Percentiles rank a stretch among this genome's conserved stretches.
phyloP scores from a whole-genome alignment of 75 land plant genomes.

The Pinus tabuliformis region DNA sequence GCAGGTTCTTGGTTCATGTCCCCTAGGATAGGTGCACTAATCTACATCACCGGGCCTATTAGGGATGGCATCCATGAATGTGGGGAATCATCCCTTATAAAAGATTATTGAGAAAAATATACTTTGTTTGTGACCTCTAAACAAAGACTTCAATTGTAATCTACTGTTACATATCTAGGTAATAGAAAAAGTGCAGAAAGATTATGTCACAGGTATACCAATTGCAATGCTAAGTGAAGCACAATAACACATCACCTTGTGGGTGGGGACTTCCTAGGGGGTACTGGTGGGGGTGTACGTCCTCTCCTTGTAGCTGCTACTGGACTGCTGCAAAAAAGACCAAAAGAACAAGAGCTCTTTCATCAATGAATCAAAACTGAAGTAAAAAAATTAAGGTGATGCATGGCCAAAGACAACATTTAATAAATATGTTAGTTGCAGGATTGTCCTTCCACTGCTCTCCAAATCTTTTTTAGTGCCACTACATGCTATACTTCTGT shows the following conservation, averaged over 20 bases:
- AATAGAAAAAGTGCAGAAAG: neutral
- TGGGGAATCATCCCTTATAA: neutral
- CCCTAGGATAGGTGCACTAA: too few species aligned
- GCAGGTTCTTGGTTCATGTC: too few species aligned
- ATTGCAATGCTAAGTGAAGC: neutral
- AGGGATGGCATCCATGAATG: too few species aligned
- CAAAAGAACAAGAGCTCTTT: neutral
- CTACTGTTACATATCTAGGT: neutral
- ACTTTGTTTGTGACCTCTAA: neutral
- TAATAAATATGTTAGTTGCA: too few species aligned
- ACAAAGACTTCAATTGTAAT: neutral
- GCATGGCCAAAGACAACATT: neutral
- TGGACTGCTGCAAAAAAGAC: neutral
- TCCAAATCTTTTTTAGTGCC: too few species aligned
- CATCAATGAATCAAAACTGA: neutral
- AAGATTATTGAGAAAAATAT: neutral
- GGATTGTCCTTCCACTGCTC: too few species aligned
- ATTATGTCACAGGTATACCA: neutral
- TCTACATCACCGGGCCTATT: too few species aligned
- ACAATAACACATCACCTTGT: neutral
- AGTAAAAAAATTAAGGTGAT: neutral
- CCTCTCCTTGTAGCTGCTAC: conserved; percentile 4
- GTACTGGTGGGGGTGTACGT: neutral
- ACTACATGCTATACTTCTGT: too few species aligned
- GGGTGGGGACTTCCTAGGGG: neutral